Percentiles rank a stretch among this genome's conserved stretches.
phyloP scores from a whole-genome alignment of 495 filamentous ascomycete genomes.

The Cercophora sp. region DNA sequence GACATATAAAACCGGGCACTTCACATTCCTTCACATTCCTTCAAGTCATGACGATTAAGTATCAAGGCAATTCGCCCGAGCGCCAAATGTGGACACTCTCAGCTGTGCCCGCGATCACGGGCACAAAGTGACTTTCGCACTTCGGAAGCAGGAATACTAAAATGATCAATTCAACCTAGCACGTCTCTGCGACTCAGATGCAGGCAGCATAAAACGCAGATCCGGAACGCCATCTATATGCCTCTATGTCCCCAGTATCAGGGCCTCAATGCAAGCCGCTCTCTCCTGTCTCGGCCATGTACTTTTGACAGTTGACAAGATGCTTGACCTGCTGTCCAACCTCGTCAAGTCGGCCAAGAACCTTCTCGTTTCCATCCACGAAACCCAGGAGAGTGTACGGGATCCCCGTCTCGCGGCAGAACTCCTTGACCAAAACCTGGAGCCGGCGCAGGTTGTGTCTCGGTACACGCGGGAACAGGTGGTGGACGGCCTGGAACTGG shows the following conservation, averaged over 20 bases:
- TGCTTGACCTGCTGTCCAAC: slow-evolving; percentile 39
- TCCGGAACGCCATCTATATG: neutral
- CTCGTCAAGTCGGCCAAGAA: slow-evolving; percentile 35
- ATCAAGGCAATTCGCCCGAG: too few relatives aligned
- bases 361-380: slow-evolving; percentile 38
- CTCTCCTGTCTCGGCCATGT: slow-evolving; percentile 42
- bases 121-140: too few relatives aligned
- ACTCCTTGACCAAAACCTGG: slow-evolving; percentile 40
- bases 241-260: neutral
- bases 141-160: too few relatives aligned
- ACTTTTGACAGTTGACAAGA: slow-evolving; percentile 39
- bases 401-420: slow-evolving; percentile 41
- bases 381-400: slow-evolving; percentile 43
- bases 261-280: slow-evolving; percentile 27
- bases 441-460: slow-evolving; percentile 42
- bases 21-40: too few relatives aligned
- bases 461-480: slow-evolving; percentile 44
- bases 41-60: too few relatives aligned
- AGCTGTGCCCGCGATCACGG: too few relatives aligned
- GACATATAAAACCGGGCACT: too few relatives aligned
- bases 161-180: too few relatives aligned
- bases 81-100: too few relatives aligned
- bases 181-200: too few relatives aligned
- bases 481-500: slow-evolving; percentile 49
- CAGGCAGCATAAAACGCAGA: too few relatives aligned